Evolutionary conservation across 345 rosid genomes (phyloP).

Genomic region (Camelina laxa): DNA sequence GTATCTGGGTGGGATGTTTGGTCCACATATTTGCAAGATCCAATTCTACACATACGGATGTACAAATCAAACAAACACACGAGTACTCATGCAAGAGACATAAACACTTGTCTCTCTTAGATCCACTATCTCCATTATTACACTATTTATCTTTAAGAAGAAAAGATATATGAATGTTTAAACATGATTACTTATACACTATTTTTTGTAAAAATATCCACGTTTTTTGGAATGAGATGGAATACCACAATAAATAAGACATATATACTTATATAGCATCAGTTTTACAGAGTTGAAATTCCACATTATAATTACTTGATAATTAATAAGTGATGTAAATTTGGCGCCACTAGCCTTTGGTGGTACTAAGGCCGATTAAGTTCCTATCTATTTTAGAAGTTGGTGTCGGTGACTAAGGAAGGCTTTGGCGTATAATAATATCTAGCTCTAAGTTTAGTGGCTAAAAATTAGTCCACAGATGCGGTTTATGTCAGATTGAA

Average conservation of each 20-base stretch:
- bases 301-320: not conserved
- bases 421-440: not conserved
- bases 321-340: not conserved
- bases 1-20: conserved; percentile 21
- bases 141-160: not conserved
- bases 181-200: not conserved
- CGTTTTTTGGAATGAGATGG: not conserved
- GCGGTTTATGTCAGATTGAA: not conserved
- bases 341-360: not conserved
- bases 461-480: not conserved
- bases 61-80: conserved; percentile 9
- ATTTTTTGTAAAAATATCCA: not conserved
- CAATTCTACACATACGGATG: conserved; percentile 28
- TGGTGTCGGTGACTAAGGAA: not conserved
- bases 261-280: not conserved
- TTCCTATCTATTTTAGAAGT: not conserved
- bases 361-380: not conserved
- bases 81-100: conserved; percentile 19
- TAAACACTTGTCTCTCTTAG: conserved; percentile 26
- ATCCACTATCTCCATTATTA: conserved; percentile 19
- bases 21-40: conserved; percentile 37
- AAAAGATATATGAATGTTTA: not conserved
- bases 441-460: not conserved
- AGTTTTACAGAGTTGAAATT: not conserved
- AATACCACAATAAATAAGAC: not conserved